These are phyloP conservation scores for Venturia nashicola DNA, from an alignment of 2,329 filamentous ascomycete genomes.

Conservation along the genomic window DNA sequence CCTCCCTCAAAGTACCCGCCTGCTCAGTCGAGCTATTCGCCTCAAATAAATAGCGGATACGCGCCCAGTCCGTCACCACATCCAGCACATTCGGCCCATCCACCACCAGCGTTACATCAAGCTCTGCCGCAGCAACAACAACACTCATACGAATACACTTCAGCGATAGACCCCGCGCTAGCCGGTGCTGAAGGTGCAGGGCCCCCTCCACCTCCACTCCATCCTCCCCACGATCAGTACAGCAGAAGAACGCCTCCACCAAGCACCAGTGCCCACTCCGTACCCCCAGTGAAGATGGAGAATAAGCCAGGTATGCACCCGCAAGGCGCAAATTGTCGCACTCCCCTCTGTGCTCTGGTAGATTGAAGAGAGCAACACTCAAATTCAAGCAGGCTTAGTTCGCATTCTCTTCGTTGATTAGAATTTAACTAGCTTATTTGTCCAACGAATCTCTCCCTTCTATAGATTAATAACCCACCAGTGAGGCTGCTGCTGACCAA, in stretches of 20 bases:
- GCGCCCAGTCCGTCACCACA: slow-evolving; percentile 28
- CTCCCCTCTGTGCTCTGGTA: neutral
- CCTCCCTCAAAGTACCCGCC: slow-evolving; percentile 16
- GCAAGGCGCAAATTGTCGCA: neutral
- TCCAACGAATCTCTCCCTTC: neutral
- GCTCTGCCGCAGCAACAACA: slow-evolving; percentile 13
- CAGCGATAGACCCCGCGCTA: slow-evolving; percentile 9
- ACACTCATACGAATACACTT: slow-evolving; percentile 15
- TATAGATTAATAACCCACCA: neutral
- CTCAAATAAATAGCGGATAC: slow-evolving; percentile 19
- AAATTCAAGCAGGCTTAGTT: neutral
- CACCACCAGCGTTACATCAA: neutral
- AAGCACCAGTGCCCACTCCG: slow-evolving; percentile 7
- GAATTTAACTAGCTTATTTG: neutral
- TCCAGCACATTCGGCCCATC: slow-evolving; percentile 13
- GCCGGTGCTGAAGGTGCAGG: neutral
- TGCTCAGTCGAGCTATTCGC: slow-evolving; percentile 21
- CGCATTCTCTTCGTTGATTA: neutral
- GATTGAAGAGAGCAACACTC: neutral
- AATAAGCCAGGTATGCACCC: slow-evolving; percentile 3
- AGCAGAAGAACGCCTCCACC: slow-evolving; percentile 28
- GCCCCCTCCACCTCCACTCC: neutral
- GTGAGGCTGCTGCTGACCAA: neutral
- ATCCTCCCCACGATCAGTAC: neutral
- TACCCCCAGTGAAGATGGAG: slow-evolving; percentile 1